Percentiles rank a stretch among this genome's conserved stretches.
phyloP scores from a whole-genome alignment of 768 basidiomycete species.

The Macrolepiota fuliginosa region DNA sequence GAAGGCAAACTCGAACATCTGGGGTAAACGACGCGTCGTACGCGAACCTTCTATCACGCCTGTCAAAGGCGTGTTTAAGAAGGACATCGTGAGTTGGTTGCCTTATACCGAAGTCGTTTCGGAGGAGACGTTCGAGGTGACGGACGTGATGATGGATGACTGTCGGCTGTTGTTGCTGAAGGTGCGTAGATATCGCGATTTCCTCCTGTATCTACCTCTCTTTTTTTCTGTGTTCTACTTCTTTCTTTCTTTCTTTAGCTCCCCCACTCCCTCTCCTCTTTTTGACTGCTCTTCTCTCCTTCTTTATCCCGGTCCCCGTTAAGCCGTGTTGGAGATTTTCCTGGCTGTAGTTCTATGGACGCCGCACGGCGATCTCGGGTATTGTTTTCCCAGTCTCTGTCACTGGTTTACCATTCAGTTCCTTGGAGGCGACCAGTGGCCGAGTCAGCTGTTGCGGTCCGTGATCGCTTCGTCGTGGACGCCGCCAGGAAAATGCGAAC shows the following conservation, averaged over 20 bases:
- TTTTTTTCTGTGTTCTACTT: neutral
- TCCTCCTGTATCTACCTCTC: neutral
- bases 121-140: slow-evolving; percentile 44
- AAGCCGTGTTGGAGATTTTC: too few species aligned
- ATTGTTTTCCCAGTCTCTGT: too few species aligned
- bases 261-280: too few species aligned
- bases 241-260: neutral
- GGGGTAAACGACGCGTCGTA: slow-evolving; percentile 36
- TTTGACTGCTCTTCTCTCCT: too few species aligned
- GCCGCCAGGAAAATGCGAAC: neutral
- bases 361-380: too few species aligned
- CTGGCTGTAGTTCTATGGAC: too few species aligned
- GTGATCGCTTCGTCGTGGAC: neutral
- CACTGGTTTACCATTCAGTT: too few species aligned
- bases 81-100: slow-evolving; percentile 45
- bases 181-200: slow-evolving; percentile 26
- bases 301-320: too few species aligned
- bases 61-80: slow-evolving; percentile 42
- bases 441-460: too few species aligned
- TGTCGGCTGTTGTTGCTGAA: slow-evolving; percentile 45
- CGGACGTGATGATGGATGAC: slow-evolving; percentile 60
- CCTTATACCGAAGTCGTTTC: slow-evolving; percentile 53
- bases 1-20: slow-evolving; percentile 13
- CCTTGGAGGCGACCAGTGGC: too few species aligned
- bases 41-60: slow-evolving; percentile 37